Base-by-base conservation (phyloP, 257 asterid genomes). In the Asclepias syriaca region DNA sequence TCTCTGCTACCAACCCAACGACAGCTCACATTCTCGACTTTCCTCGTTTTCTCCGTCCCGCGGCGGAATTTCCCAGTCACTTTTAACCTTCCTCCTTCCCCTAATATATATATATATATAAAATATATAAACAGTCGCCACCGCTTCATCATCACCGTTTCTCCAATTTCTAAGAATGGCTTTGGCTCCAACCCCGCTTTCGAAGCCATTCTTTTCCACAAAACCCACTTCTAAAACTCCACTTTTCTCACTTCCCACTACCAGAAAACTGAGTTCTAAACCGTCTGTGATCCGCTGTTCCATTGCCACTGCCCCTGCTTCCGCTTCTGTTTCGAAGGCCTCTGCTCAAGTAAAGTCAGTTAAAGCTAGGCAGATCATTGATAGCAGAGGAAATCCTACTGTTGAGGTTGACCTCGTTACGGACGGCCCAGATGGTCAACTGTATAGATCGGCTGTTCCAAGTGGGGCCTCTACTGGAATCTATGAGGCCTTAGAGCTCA, bases 381-480 rank as follows among this genome's bases (percentile, higher is more conserved):
- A 94, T 78, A 94, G 99, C 89, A 86, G 99, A 64, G 99, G 99
- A 1, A 94, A 94, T 81, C 99, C 99, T 48, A 94, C 98, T 56
- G 96, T 94, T 7, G 99, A 94, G 92, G 99, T 94, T 77, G 99
- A 94, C 85, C 87, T 94, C 77, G 74, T 88, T 43, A 90, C 97
- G 50, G 96, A 75, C 66, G 79, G 83, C 27, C 37, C 81, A 24
- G 97, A 88, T 78, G 95, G 78, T 54, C 74, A 84, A 57, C 83
- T 94, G 8, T 90, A 84, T 49, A 88, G 99, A 55, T 94, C 99
- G 66, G 99, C 99, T 34, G 99, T 94, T 49, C 99, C 99, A 14
- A 94, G 99, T 80, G 99, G 98, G 22, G 99, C 99, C 68, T 91
- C 99, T 51, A 94, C 99, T 27, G 99, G 99, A 86, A 91, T 94